phyloP scores from a whole-genome alignment of 2,329 filamentous ascomycete genomes.

The Colletotrichum simmondsii region DNA sequence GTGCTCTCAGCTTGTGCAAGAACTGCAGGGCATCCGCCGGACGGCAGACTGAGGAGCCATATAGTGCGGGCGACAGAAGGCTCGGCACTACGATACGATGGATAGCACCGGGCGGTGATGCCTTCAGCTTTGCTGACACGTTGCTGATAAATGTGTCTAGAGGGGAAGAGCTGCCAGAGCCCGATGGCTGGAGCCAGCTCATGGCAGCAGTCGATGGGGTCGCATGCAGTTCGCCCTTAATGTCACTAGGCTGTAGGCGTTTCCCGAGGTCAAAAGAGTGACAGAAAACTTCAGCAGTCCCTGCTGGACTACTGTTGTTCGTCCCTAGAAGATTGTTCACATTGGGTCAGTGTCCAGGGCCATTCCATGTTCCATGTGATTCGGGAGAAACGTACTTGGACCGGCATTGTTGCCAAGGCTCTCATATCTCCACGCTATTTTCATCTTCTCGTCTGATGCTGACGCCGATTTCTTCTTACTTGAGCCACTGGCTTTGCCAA shows the following conservation, averaged over 20 bases:
- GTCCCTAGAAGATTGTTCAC: neutral
- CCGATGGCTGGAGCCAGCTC: constrained; percentile 27
- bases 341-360: neutral
- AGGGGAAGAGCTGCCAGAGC: constrained; percentile 52
- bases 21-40: constrained; percentile 83
- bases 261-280: constrained; percentile 80
- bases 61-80: constrained; percentile 87
- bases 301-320: constrained; percentile 18
- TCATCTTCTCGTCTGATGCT: constrained; percentile 81
- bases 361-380: neutral
- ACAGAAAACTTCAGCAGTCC: constrained; percentile 64
- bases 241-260: constrained; percentile 62
- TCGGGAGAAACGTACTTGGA: constrained; percentile 32
- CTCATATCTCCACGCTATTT: constrained; percentile 99
- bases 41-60: constrained; percentile 74
- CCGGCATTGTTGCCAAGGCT: constrained; percentile 60
- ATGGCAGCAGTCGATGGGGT: constrained; percentile 51
- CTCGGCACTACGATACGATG: constrained; percentile 89
- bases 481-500: constrained; percentile 59
- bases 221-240: constrained; percentile 61
- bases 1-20: constrained; percentile 78
- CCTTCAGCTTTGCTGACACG: constrained; percentile 65
- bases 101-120: constrained; percentile 68
- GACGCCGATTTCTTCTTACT: constrained; percentile 50
- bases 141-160: constrained; percentile 74